These are phyloP conservation scores for Pleurotus cornucopiae DNA, from an alignment of 768 basidiomycete genomes.

Conservation along the genomic window DNA sequence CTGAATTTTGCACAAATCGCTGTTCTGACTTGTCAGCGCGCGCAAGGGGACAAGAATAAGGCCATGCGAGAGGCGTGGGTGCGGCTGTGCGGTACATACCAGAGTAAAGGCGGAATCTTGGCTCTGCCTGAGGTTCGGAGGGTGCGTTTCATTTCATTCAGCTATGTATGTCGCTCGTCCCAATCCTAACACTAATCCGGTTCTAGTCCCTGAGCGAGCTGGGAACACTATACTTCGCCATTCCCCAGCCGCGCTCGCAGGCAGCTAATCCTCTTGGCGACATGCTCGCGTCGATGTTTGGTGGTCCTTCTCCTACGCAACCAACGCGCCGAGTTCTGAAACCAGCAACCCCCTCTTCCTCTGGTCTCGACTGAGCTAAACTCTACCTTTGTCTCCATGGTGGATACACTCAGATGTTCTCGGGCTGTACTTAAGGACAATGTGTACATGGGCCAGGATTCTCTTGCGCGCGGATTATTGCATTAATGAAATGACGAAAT, in stretches of 20 bases:
- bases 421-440: no score
- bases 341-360: constrained; percentile 25
- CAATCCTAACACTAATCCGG: not conserved
- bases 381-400: no score
- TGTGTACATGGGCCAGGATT: no score
- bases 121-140: constrained; percentile 57
- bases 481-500: no score
- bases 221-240: constrained; percentile 77
- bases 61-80: constrained; percentile 80
- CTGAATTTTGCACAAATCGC: constrained; percentile 92
- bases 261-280: constrained; percentile 82
- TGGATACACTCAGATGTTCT: no score
- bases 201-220: constrained; percentile 64
- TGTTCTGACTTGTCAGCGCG: constrained; percentile 82
- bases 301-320: constrained; percentile 49
- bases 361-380: constrained; percentile 4
- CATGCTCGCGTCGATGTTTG: constrained; percentile 86
- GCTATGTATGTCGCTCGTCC: no score
- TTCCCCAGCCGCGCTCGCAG: constrained; percentile 71
- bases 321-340: constrained; percentile 39
- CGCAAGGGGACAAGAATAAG: constrained; percentile 75
- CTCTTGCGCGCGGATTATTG: no score
- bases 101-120: constrained; percentile 62
- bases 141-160: constrained; percentile 34
- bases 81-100: constrained; percentile 79